These are phyloP conservation scores for Penicillium oxalicum DNA, from an alignment of 2,329 filamentous ascomycete genomes.

Conservation along the genomic window DNA sequence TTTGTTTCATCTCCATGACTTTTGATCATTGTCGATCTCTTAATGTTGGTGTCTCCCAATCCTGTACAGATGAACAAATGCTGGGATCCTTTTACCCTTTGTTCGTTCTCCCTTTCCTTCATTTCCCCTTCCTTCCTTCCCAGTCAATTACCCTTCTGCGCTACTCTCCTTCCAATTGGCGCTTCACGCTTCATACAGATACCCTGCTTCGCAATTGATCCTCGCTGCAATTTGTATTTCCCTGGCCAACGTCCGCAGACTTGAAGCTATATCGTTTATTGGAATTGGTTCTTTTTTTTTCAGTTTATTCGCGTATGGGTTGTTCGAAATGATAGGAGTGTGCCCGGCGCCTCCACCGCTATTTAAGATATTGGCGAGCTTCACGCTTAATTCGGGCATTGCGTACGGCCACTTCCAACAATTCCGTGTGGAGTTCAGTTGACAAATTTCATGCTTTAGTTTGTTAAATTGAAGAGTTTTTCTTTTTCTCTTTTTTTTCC, in stretches of 20 bases:
- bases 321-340: too few relatives aligned
- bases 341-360: too few relatives aligned
- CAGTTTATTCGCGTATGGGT: neutral
- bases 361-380: too few relatives aligned
- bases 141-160: constrained; percentile 1
- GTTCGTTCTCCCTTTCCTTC: constrained; percentile 4
- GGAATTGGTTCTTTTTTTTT: neutral
- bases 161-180: constrained; percentile 22
- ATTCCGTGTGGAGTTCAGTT: too few relatives aligned
- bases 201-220: constrained; percentile 21
- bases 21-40: neutral
- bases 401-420: too few relatives aligned
- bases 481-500: too few relatives aligned
- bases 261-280: constrained; percentile 27
- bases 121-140: constrained; percentile 2
- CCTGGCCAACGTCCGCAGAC: constrained; percentile 22
- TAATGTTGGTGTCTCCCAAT: constrained; percentile 3
- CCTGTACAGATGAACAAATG: constrained; percentile 30
- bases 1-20: constrained; percentile 1
- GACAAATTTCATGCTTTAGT: too few relatives aligned
- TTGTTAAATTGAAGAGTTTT: too few relatives aligned
- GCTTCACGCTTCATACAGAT: constrained; percentile 28
- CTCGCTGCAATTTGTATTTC: constrained; percentile 3
- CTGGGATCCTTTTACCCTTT: constrained; percentile 8
- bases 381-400: too few relatives aligned